These are phyloP conservation scores for Teratosphaeriaceae sp. DNA, from an alignment of 2,329 filamentous ascomycete species.

Conservation along the genomic window DNA sequence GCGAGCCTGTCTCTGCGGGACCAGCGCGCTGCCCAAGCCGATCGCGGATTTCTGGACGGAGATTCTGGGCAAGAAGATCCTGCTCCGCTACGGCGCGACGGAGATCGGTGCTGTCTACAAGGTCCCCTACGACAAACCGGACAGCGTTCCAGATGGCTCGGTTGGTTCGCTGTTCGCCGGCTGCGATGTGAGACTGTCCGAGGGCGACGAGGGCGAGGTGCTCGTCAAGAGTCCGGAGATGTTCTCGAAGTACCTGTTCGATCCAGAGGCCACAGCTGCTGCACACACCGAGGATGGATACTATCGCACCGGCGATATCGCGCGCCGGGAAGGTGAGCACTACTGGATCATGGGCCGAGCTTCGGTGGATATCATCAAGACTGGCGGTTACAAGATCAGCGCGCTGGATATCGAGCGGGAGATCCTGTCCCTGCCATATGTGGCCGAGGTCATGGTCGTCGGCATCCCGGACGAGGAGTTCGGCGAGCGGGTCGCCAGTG, in stretches of 20 bases:
- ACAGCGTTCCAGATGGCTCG: constrained; percentile 35
- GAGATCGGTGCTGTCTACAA: constrained; percentile 46
- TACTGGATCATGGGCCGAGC: constrained; percentile 50
- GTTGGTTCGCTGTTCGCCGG: constrained; percentile 44
- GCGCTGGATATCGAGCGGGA: constrained; percentile 50
- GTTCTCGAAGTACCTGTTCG: constrained; percentile 29
- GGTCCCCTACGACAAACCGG: constrained; percentile 35
- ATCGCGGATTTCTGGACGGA: constrained; percentile 46
- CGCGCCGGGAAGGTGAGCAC: constrained; percentile 35
- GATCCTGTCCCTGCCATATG: constrained; percentile 41
- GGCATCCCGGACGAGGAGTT: constrained; percentile 49
- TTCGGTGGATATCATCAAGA: constrained; percentile 50
- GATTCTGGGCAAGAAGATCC: constrained; percentile 37
- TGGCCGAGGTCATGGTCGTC: constrained; percentile 48
- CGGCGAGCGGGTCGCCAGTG: constrained; percentile 49
- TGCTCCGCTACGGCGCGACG: constrained; percentile 46
- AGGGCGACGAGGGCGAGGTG: constrained; percentile 44
- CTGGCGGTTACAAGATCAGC: constrained; percentile 50
- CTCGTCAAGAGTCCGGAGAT: constrained; percentile 33
- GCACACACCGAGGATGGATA: constrained; percentile 27
- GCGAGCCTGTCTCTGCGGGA: constrained; percentile 39
- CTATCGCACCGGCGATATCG: constrained; percentile 30
- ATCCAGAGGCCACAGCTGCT: constrained; percentile 23
- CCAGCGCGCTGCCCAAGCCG: constrained; percentile 43
- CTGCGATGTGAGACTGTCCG: constrained; percentile 38